Evolutionary conservation across 345 rosid species (phyloP), one percentile per base, ranked within the genome.

Genomic region (Kernera saxatilis): DNA sequence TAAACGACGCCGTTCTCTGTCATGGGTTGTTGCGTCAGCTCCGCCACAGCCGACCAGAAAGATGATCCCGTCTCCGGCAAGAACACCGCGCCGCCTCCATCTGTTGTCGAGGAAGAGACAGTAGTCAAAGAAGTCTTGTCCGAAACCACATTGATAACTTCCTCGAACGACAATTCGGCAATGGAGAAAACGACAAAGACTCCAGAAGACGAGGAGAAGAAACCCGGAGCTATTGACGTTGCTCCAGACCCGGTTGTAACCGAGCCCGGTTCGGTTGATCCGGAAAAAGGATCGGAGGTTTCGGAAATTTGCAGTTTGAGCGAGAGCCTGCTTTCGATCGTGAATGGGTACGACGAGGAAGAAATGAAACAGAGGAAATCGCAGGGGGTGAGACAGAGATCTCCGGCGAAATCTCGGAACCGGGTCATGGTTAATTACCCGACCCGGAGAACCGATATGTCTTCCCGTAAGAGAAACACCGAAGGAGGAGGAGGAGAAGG

Each of bases 371-470:
- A 62, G 61, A 54, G 9, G 39, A 69, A 45, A 37, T 11, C 29
- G 5, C 51, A 60, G 3, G 57, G 7, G 18, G 37, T 53, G 44
- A 69, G 79, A 52, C 79, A 68, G 65, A 75, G 74, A 30, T 75
- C 79, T 19, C 79, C 74, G 29, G 79, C 70, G 66, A 75, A 75
- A 27, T 63, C 36, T 44, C 75, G 75, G 46, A 64, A 55, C 75
- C 75, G 64, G 59, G 53, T 45, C 33, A 52, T 61, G 78, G 69
- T 18, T 75, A 52, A 32, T 19, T 51, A 75, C 9, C 93, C 90
- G 33, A 55, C 46, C 32, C 71, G 84, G 66, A 78, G 84, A 72
- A 52, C 79, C 6, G 88, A 88, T 4, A 87, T 76, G 74, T 87
- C 93, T 4, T 90, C 95, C 3, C 59, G 48, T 3, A 80, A 53